Evolutionary conservation across 2,329 filamentous ascomycete species (phyloP).

Genomic region (Triangularia setosa): DNA sequence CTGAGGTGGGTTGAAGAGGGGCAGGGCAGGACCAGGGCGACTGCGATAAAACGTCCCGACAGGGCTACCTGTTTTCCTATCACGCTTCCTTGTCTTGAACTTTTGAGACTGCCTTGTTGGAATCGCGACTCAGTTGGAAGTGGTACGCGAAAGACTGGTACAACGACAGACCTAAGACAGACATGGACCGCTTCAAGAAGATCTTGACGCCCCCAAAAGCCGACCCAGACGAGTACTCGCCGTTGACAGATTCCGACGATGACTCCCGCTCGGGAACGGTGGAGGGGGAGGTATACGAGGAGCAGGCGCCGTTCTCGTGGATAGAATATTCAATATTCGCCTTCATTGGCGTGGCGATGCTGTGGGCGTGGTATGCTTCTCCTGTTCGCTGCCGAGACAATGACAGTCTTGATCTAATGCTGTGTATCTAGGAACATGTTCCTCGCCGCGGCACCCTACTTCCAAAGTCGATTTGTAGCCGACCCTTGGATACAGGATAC

Average conservation of each 20-base stretch:
- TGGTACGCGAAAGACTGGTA: background rate
- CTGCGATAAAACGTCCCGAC: background rate
- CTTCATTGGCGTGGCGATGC: slow-evolving; percentile 84
- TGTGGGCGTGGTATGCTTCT: slow-evolving; percentile 82
- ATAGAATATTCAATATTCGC: slow-evolving; percentile 82
- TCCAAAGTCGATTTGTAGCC: slow-evolving; percentile 72
- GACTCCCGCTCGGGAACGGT: slow-evolving; percentile 26
- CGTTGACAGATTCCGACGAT: slow-evolving; percentile 24
- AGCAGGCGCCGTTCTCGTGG: slow-evolving; percentile 68
- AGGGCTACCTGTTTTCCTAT: background rate
- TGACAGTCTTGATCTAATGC: slow-evolving; percentile 2
- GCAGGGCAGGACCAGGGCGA: background rate
- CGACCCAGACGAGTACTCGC: slow-evolving; percentile 24
- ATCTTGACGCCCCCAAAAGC: slow-evolving; percentile 31
- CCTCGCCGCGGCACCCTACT: slow-evolving; percentile 89
- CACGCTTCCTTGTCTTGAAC: background rate
- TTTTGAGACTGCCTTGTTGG: background rate
- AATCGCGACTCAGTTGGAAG: background rate
- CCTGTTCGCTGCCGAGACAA: background rate
- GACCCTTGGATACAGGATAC: slow-evolving; percentile 69
- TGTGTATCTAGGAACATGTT: slow-evolving; percentile 84
- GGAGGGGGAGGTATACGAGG: slow-evolving; percentile 31
- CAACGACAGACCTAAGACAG: slow-evolving; percentile 6
- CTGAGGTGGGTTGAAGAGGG: background rate
- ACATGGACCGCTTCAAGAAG: slow-evolving; percentile 39